These are phyloP conservation scores for Alnus glutinosa DNA, from an alignment of 306 rosid genomes.

Conservation along the genomic window DNA sequence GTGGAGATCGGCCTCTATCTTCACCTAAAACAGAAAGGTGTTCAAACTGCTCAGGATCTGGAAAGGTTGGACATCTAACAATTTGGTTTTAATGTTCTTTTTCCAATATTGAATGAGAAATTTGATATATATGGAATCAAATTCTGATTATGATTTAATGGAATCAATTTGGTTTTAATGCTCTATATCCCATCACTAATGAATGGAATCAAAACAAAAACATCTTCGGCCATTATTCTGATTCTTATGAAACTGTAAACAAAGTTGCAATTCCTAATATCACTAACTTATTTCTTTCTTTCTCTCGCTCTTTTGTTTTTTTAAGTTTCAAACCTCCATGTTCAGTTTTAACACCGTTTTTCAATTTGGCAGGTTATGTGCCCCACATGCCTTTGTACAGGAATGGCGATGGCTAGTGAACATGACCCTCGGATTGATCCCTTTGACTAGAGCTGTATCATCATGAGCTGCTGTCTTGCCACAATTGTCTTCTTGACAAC, in stretches of 20 bases:
- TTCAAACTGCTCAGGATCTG: conserved; percentile 92
- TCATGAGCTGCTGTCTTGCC: background rate
- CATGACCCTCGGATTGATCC: conserved; percentile 96
- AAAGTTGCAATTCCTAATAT: background rate
- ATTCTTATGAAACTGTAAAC: background rate
- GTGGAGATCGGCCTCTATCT: conserved; percentile 57
- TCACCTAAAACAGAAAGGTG: conserved; percentile 86
- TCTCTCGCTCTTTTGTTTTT: background rate
- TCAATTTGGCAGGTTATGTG: conserved; percentile 81
- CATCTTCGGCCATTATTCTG: background rate
- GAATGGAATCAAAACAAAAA: background rate
- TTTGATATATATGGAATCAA: background rate
- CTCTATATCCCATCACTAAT: background rate
- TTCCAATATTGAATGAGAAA: background rate
- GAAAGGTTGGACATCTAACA: conserved; percentile 67
- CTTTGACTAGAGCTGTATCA: conserved; percentile 53
- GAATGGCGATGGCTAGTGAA: conserved; percentile 99
- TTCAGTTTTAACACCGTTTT: background rate
- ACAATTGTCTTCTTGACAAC: background rate
- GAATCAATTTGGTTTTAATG: conserved; percentile 3
- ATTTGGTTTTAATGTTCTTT: conserved; percentile 8
- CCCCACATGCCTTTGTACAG: conserved; percentile 97
- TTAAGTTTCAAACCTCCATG: too few species aligned
- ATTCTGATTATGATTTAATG: background rate
- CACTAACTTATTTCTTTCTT: background rate